These are phyloP conservation scores for Kodamaea lidongshanica DNA, from an alignment of 805 yeast genomes.

Conservation along the genomic window DNA sequence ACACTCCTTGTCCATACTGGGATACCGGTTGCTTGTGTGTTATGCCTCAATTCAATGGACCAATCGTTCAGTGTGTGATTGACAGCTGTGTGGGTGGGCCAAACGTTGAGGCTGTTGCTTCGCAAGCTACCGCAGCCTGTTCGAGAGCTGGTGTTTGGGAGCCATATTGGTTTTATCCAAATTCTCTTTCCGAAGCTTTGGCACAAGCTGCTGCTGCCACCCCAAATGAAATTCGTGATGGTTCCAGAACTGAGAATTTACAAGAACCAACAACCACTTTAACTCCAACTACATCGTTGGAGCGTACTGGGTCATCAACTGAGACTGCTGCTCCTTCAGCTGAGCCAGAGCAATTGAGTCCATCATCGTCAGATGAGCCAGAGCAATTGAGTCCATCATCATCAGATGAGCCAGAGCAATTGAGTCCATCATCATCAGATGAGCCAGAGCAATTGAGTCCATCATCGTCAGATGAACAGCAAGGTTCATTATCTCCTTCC, in stretches of 20 bases:
- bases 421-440: too few relatives aligned
- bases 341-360: too few relatives aligned
- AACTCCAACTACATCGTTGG: slow-evolving; percentile 6
- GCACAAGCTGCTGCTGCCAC: slow-evolving; percentile 20
- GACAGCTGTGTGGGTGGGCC: slow-evolving; percentile 22
- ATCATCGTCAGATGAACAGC: slow-evolving; percentile 3
- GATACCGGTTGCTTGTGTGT: slow-evolving; percentile 43
- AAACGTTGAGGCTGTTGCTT: slow-evolving; percentile 21
- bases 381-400: too few relatives aligned
- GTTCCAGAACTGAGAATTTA: slow-evolving; percentile 6
- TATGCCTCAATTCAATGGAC: slow-evolving; percentile 29
- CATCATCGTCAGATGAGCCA: too few relatives aligned
- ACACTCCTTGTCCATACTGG: slow-evolving; percentile 42
- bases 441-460: too few relatives aligned
- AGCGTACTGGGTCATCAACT: slow-evolving; percentile 2
- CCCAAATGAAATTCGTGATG: slow-evolving; percentile 9
- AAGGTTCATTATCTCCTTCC: neutral
- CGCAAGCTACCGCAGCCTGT: slow-evolving; percentile 29
- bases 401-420: too few relatives aligned
- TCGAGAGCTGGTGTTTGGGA: slow-evolving; percentile 29
- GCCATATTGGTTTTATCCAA: slow-evolving; percentile 29
- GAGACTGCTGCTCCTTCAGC: slow-evolving; percentile 6
- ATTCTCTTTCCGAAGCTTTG: slow-evolving; percentile 19
- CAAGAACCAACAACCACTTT: slow-evolving; percentile 5
- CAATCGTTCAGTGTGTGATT: slow-evolving; percentile 30